Evolutionary conservation across 2,329 filamentous ascomycete species (phyloP).

Genomic region (Akanthomyces muscarius): DNA sequence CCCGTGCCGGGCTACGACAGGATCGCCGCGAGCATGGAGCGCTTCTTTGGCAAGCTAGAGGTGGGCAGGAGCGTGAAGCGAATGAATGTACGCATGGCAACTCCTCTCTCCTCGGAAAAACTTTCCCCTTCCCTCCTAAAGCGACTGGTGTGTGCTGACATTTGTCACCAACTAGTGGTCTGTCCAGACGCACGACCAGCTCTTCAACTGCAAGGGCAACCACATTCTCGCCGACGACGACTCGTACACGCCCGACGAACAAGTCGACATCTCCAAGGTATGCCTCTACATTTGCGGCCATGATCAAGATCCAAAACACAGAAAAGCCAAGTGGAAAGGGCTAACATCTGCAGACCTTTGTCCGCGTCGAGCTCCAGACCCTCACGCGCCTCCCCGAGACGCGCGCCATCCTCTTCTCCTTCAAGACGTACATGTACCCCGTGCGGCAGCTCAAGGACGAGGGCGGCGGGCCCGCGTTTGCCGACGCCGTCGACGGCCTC

Average conservation of each 20-base stretch:
- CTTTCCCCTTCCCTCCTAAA: background rate
- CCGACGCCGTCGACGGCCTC: slow-evolving; percentile 51
- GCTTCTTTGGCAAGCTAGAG: slow-evolving; percentile 45
- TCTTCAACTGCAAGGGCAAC: slow-evolving; percentile 39
- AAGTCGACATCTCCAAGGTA: slow-evolving; percentile 38
- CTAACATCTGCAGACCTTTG: slow-evolving; percentile 24
- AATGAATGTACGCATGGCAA: slow-evolving; percentile 39
- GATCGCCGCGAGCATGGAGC: slow-evolving; percentile 53
- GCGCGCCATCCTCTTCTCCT: slow-evolving; percentile 47
- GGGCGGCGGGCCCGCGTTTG: slow-evolving; percentile 42
- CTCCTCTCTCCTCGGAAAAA: background rate
- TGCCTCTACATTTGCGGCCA: background rate
- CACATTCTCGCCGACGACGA: slow-evolving; percentile 33
- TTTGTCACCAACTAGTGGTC: slow-evolving; percentile 38
- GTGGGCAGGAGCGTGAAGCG: slow-evolving; percentile 47
- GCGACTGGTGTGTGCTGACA: no score
- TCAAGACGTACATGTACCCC: slow-evolving; percentile 53
- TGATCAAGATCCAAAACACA: no score
- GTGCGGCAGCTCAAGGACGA: slow-evolving; percentile 46
- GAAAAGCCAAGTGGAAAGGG: no score
- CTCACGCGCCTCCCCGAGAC: slow-evolving; percentile 46
- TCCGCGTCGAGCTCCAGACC: slow-evolving; percentile 50
- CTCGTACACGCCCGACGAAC: slow-evolving; percentile 30
- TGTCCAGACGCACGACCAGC: slow-evolving; percentile 39
- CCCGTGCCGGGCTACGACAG: slow-evolving; percentile 53